Evolutionary conservation across 257 asterid genomes (phyloP).

Genomic region (Jacaranda copaia): DNA sequence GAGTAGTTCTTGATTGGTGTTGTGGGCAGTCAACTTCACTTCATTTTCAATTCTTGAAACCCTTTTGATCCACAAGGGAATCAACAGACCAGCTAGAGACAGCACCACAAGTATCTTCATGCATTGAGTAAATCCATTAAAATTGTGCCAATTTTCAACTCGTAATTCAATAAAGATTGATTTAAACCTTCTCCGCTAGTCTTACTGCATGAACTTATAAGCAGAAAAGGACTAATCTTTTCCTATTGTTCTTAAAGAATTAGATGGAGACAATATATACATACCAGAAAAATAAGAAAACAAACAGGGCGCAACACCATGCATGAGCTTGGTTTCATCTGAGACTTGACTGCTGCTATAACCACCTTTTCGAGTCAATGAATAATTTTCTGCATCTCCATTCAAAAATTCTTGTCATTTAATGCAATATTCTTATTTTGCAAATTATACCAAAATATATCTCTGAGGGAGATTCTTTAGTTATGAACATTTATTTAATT

Average conservation of each 20-base stretch:
- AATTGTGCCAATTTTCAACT: no score
- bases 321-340: constrained; percentile 48
- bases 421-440: no score
- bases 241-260: not conserved
- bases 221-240: not conserved
- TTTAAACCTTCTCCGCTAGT: no score
- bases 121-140: not conserved
- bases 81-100: constrained; percentile 47
- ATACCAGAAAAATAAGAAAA: constrained; percentile 49
- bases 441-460: no score
- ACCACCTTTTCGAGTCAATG: not conserved
- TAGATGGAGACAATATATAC: constrained; percentile 3
- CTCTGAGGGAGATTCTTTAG: not conserved
- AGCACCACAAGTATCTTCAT: constrained; percentile 54
- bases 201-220: not conserved
- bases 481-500: not conserved
- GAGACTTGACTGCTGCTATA: constrained; percentile 13
- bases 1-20: constrained; percentile 36
- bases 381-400: constrained; percentile 16
- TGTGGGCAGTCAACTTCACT: constrained; percentile 34
- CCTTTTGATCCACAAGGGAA: constrained; percentile 54
- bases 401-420: not conserved
- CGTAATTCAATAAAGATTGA: no score
- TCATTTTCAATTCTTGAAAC: constrained; percentile 44
- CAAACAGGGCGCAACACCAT: constrained; percentile 49